phyloP scores from a whole-genome alignment of 805 yeast genomes.

The Peterozyma xylosa region DNA sequence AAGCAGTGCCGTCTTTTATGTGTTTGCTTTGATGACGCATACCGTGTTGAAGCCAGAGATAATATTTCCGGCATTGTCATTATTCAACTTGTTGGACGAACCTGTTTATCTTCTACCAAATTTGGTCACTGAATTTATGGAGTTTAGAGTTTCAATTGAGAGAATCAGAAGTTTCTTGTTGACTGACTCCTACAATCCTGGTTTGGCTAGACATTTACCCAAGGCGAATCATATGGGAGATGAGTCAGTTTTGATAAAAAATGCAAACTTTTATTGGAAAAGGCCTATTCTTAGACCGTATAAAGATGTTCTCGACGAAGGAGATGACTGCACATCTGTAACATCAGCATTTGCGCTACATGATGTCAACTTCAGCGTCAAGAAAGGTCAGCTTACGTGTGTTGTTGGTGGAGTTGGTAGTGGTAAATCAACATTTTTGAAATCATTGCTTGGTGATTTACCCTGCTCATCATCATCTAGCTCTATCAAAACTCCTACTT shows the following conservation, averaged over 20 bases:
- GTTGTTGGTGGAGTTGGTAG: slow-evolving; percentile 62
- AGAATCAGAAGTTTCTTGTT: slow-evolving; percentile 37
- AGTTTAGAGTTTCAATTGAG: slow-evolving; percentile 39
- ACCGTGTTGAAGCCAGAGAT: slow-evolving; percentile 45
- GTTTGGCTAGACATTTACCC: slow-evolving; percentile 9
- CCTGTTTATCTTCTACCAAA: slow-evolving; percentile 42
- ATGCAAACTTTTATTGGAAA: slow-evolving; percentile 50
- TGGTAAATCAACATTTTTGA: slow-evolving; percentile 55
- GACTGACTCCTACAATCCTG: slow-evolving; percentile 29
- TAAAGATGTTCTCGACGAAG: slow-evolving; percentile 15
- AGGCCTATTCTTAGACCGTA: slow-evolving; percentile 7
- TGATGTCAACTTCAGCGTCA: slow-evolving; percentile 39
- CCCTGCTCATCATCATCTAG: slow-evolving; percentile 26
- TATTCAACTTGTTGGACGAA: slow-evolving; percentile 37
- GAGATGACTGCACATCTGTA: slow-evolving; percentile 6
- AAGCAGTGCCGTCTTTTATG: slow-evolving; percentile 38
- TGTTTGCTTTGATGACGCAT: slow-evolving; percentile 28
- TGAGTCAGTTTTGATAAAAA: slow-evolving; percentile 27
- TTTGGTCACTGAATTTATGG: slow-evolving; percentile 37
- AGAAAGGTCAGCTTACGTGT: slow-evolving; percentile 46
- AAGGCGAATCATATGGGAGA: slow-evolving; percentile 19
- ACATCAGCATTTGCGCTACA: slow-evolving; percentile 34
- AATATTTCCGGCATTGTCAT: slow-evolving; percentile 47
- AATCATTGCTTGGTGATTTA: slow-evolving; percentile 49
- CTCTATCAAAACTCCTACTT: slow-evolving; percentile 13